Base-by-base conservation (phyloP, 495 filamentous ascomycete genomes). In the Penicillium chermesinum region DNA sequence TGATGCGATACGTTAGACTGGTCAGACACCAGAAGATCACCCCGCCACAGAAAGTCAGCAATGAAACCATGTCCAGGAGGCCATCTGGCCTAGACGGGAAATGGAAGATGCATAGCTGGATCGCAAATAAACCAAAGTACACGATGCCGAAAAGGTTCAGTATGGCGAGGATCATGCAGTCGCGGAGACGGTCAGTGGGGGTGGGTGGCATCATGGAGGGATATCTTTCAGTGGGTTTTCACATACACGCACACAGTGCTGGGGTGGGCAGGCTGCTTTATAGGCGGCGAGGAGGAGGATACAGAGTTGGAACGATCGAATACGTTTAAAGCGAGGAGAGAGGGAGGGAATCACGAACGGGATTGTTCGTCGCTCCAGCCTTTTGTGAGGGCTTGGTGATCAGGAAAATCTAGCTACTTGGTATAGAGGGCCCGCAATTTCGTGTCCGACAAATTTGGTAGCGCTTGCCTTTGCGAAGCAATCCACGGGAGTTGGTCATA, bases 51-150 rank as follows among this genome's bases (percentile, higher is more conserved):
- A 53, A 49, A 5, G 43, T 13, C 35, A 53, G 10, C 45, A 45
- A 25, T 10, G 45, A 15, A 7, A 53, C n/a, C 1, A 45, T 34
- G 25, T 44, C 41, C 4, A 44, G 7, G 4, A 53, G 44, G 7
- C 3, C 34, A 2, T 34, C 40, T 7, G 39, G 33, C 14, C 39
- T 40, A 4, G 45, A 37, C 4, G 51, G 45, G 34, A 53, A 53
- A 19, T 49, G 40, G 21, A 53, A 45, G 8, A 53, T 30, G 5
- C 48, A 30, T 14, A 35, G 44, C 1, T 53, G 45, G 16, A 53
- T 33, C 9, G 40, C 6, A 33, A 53, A 49, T 9, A 53, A 18
- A 15, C 32, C 14, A 30, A 49, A 53, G n/a, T 48, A 48, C 21
- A 41, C 34, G 7, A 25, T 21, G 3, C 51, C 45, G 30, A 53